A percentile compares a stretch with the other conserved stretches of the same genome.
Evolutionary conservation across 2,329 filamentous ascomycete genomes (phyloP).

Genomic region (Epichloe aotearoae): DNA sequence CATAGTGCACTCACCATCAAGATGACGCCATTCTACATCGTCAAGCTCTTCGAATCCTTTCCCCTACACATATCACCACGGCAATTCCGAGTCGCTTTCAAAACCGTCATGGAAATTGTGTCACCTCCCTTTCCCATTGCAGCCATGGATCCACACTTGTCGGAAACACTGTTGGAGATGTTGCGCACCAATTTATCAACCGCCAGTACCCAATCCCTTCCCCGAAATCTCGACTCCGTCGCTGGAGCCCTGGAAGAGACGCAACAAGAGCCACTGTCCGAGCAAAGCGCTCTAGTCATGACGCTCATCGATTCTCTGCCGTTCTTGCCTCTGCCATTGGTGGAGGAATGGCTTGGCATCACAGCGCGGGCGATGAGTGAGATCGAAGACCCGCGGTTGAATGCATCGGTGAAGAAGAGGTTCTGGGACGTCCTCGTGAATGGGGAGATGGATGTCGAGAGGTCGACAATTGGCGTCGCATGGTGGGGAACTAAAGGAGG

Average conservation of each 20-base stretch:
- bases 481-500: conserved; percentile 65
- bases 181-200: conserved; percentile 46
- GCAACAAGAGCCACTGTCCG: conserved; percentile 40
- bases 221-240: conserved; percentile 25
- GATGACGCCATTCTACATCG: conserved; percentile 72
- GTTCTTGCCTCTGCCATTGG: conserved; percentile 51
- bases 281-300: conserved; percentile 64
- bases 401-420: conserved; percentile 51
- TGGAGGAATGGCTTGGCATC: conserved; percentile 72
- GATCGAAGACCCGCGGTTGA: conserved; percentile 48
- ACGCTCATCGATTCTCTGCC: conserved; percentile 70
- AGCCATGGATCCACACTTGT: conserved; percentile 60
- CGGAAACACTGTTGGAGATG: conserved; percentile 69
- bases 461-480: conserved; percentile 61
- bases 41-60: conserved; percentile 68
- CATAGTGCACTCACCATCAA: conserved; percentile 57
- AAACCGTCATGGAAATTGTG: conserved; percentile 68
- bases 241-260: conserved; percentile 14
- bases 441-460: conserved; percentile 81
- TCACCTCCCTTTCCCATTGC: conserved; percentile 67
- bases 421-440: conserved; percentile 70
- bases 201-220: conserved; percentile 32
- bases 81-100: conserved; percentile 82
- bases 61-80: conserved; percentile 64
- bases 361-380: conserved; percentile 53